phyloP scores from a whole-genome alignment of 257 asterid species.

The Plantago ovata region DNA sequence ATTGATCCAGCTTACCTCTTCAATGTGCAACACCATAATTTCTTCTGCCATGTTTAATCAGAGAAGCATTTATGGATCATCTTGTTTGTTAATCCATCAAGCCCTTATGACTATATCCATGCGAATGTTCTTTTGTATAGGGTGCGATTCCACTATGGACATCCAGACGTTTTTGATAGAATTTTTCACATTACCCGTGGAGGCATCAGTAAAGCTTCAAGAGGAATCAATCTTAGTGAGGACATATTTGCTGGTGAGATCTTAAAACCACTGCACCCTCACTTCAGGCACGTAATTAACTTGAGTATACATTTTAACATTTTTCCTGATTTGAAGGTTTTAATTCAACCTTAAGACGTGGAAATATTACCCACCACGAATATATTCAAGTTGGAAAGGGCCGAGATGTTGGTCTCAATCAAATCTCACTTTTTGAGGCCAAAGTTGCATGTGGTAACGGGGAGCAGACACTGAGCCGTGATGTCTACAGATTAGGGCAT shows the following conservation, averaged over 20 bases:
- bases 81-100: no score
- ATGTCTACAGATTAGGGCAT: conserved; percentile 88
- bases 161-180: conserved; percentile 95
- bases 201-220: conserved; percentile 93
- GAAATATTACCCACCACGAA: conserved; percentile 90
- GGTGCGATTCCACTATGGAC: conserved; percentile 98
- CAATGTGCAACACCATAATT: neutral
- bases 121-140: conserved; percentile 30
- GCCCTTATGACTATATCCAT: no score
- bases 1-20: conserved; percentile 2
- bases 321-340: conserved; percentile 50
- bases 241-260: conserved; percentile 96
- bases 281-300: conserved; percentile 1
- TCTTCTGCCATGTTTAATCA: no score
- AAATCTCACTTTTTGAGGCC: conserved; percentile 93
- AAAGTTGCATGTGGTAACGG: conserved; percentile 98
- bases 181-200: conserved; percentile 97
- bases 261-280: conserved; percentile 16
- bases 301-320: conserved; percentile 15
- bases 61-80: no score
- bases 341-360: conserved; percentile 84
- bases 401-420: conserved; percentile 95
- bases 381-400: conserved; percentile 97
- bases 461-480: conserved; percentile 94
- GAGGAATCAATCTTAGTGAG: conserved; percentile 95